phyloP scores from a whole-genome alignment of 164 flowering plant species.

The Nymphaea thermarum region DNA sequence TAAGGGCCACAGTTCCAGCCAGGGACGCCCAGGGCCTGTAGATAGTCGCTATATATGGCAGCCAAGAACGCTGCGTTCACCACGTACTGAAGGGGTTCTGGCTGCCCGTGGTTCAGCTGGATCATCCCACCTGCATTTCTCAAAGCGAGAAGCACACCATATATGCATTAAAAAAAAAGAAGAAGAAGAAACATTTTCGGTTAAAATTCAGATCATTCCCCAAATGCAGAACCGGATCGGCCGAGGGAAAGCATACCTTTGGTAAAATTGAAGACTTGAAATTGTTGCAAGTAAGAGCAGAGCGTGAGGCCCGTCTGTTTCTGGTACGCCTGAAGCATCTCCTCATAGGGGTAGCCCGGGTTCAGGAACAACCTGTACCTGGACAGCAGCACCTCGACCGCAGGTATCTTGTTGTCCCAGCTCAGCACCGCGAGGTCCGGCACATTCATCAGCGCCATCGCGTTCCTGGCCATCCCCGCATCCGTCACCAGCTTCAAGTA shows the following conservation, averaged over 20 bases:
- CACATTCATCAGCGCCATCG: conserved; percentile 25
- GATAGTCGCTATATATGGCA: conserved; percentile 51
- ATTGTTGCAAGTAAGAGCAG: conserved; percentile 61
- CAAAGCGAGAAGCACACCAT: not conserved
- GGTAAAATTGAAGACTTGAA: conserved; percentile 49
- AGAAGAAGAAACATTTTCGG: no score
- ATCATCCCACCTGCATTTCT: conserved; percentile 59
- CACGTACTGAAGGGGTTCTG: conserved; percentile 54
- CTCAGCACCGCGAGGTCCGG: conserved; percentile 31
- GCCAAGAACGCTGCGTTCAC: conserved; percentile 74
- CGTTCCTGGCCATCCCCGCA: conserved; percentile 26
- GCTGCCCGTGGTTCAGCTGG: conserved; percentile 39
- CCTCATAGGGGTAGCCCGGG: conserved; percentile 60
- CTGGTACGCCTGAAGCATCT: conserved; percentile 42
- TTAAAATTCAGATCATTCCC: no score
- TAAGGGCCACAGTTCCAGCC: conserved; percentile 53
- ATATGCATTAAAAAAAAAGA: not conserved
- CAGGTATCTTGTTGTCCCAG: conserved; percentile 58
- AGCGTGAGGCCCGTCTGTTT: conserved; percentile 40
- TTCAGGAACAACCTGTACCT: conserved; percentile 34
- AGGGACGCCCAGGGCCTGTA: conserved; percentile 46
- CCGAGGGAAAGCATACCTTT: conserved; percentile 21
- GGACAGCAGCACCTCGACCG: conserved; percentile 30
- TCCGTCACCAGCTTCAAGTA: conserved; percentile 53
- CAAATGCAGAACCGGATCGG: no score